Conservation (phyloP, 345 rosid genomes). For the Chamaenerion angustifolium region DNA sequence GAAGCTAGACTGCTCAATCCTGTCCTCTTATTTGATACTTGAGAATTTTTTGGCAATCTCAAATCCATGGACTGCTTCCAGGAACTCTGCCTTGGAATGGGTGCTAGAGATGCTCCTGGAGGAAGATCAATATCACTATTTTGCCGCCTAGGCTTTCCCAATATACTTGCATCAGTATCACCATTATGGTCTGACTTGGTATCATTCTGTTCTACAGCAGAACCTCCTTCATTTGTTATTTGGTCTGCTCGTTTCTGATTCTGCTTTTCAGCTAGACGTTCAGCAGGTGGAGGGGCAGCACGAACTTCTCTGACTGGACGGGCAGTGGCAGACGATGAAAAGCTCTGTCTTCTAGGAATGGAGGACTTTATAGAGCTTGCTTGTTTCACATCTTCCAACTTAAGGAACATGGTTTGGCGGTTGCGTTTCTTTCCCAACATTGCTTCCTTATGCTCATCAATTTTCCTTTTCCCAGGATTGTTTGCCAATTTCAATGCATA, state of each 20-base stretch:
- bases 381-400: constrained; percentile 91
- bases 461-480: constrained; percentile 65
- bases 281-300: constrained; percentile 26
- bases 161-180: constrained; percentile 35
- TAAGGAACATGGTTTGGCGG: constrained; percentile 84
- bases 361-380: constrained; percentile 58
- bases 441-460: constrained; percentile 85
- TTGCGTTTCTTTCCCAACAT: constrained; percentile 96
- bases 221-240: constrained; percentile 36
- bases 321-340: constrained; percentile 35
- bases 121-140: constrained; percentile 43
- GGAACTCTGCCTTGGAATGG: constrained; percentile 61
- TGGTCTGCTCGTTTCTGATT: constrained; percentile 44
- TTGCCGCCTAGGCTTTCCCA: constrained; percentile 44
- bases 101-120: constrained; percentile 32
- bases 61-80: constrained; percentile 63
- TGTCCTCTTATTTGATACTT: constrained; percentile 44
- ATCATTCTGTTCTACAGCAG: constrained; percentile 31
- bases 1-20: constrained; percentile 37
- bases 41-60: constrained; percentile 39
- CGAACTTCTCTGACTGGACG: constrained; percentile 80
- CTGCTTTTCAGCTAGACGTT: constrained; percentile 42
- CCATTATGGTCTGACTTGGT: constrained; percentile 56
- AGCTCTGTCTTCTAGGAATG: constrained; percentile 66
- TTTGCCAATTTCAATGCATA: constrained; percentile 57